phyloP scores from a whole-genome alignment of 441 rosid genomes.

The Flueggea neowawraea region DNA sequence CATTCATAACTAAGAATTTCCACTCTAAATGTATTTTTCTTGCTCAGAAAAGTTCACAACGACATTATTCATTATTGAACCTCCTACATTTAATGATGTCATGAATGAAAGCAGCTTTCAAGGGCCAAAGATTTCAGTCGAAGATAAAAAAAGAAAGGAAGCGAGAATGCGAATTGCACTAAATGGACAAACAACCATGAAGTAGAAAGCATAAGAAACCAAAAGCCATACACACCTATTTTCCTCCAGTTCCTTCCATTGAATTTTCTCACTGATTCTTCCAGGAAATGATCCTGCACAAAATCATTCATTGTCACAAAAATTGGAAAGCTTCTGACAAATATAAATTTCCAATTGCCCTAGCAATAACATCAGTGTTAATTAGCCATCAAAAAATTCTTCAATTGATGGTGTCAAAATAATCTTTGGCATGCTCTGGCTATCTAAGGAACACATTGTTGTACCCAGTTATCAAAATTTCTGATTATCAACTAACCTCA shows the following conservation, averaged over 20 bases:
- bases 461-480: not conserved
- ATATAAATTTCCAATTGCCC: no score
- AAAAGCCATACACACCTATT: constrained; percentile 28
- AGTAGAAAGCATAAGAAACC: not conserved
- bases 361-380: not conserved
- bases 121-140: no score
- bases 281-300: constrained; percentile 30
- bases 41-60: no score
- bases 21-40: no score
- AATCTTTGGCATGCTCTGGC: no score
- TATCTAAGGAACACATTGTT: no score
- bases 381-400: no score
- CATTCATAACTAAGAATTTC: not conserved
- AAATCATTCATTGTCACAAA: not conserved
- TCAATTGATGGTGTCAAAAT: no score
- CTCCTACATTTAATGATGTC: no score
- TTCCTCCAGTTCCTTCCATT: constrained; percentile 43
- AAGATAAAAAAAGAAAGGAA: not conserved
- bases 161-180: not conserved
- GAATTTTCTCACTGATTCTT: constrained; percentile 28
- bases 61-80: no score
- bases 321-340: not conserved
- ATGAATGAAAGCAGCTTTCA: no score
- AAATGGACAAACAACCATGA: not conserved
- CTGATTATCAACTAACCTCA: constrained; percentile 32